Percentiles rank a stretch among this genome's conserved stretches.
Evolutionary conservation across 75 land plant species (phyloP).

Genomic region (Selaginella moellendorffii): DNA sequence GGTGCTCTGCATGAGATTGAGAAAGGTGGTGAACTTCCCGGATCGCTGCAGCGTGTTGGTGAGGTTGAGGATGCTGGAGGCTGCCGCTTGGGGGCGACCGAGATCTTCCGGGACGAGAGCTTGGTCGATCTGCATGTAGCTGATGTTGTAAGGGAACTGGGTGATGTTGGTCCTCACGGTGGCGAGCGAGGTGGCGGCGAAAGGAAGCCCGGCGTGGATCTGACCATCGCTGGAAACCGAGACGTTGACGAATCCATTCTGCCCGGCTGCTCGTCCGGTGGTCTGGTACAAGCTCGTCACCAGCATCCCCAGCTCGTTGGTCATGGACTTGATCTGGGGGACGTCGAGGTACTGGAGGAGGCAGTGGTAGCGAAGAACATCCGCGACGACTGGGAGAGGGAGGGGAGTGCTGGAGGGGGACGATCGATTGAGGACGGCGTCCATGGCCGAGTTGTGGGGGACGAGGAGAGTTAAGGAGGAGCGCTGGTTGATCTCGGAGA

Average conservation of each 20-base stretch:
- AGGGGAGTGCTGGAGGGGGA: constrained; percentile 16
- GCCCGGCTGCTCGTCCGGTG: constrained; percentile 32
- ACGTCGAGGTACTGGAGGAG: constrained; percentile 49
- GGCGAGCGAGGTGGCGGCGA: constrained; percentile 11
- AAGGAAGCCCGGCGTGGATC: constrained; percentile 29
- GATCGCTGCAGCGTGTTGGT: not conserved
- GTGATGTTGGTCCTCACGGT: not conserved
- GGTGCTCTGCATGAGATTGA: not conserved
- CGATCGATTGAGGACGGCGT: constrained; percentile 14
- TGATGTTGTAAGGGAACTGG: constrained; percentile 5
- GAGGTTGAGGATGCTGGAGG: not conserved
- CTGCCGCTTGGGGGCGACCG: not conserved
- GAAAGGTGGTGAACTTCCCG: not conserved
- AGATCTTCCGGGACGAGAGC: constrained; percentile 2
- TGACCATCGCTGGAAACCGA: constrained; percentile 7
- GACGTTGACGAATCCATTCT: constrained; percentile 42
- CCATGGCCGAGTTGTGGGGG: constrained; percentile 29
- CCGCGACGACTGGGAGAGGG: constrained; percentile 21
- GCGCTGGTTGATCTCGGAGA: constrained; percentile 52
- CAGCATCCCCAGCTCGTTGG: constrained; percentile 20
- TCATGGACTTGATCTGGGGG: constrained; percentile 44
- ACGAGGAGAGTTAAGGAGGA: constrained; percentile 57
- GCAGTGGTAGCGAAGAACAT: constrained; percentile 39
- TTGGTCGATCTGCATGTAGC: constrained; percentile 2
- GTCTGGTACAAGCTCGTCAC: constrained; percentile 59